A percentile compares a stretch with the other conserved stretches of the same genome.
These are phyloP conservation scores for Paramyrothecium roridum DNA, from an alignment of 2,329 filamentous ascomycete species.

Conservation along the genomic window DNA sequence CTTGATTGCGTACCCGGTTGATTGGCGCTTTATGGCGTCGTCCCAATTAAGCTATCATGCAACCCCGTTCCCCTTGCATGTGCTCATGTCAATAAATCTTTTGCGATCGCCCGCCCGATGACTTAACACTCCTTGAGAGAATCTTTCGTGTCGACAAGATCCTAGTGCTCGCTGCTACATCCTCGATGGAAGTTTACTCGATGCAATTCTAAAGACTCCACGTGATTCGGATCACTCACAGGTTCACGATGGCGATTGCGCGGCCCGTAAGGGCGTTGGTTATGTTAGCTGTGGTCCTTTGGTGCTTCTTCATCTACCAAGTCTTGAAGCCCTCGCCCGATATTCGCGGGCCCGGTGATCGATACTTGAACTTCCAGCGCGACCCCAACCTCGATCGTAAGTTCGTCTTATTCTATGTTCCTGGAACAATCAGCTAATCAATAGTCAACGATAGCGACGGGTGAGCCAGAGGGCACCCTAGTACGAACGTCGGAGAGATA, in stretches of 20 bases:
- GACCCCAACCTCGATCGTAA: slow-evolving; percentile 87
- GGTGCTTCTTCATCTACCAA: slow-evolving; percentile 76
- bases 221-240: too few relatives aligned
- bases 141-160: too few relatives aligned
- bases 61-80: background rate
- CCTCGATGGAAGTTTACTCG: too few relatives aligned
- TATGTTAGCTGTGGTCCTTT: slow-evolving; percentile 66
- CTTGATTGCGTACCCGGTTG: background rate
- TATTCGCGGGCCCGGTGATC: slow-evolving; percentile 37
- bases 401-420: slow-evolving; percentile 27
- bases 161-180: too few relatives aligned
- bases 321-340: slow-evolving; percentile 59
- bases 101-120: background rate
- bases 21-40: background rate
- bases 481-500: slow-evolving; percentile 75
- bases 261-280: slow-evolving; percentile 79
- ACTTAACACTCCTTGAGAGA: background rate
- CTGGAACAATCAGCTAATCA: too few relatives aligned
- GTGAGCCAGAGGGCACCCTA: slow-evolving; percentile 76
- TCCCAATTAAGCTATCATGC: background rate
- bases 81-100: background rate
- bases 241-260: slow-evolving; percentile 71
- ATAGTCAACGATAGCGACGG: slow-evolving; percentile 57
- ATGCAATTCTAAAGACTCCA: too few relatives aligned
- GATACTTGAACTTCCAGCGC: slow-evolving; percentile 59